Evolutionary conservation across 345 rosid genomes (phyloP), one percentile per base, ranked within the genome.

Genomic region (Nasturtium officinale): DNA sequence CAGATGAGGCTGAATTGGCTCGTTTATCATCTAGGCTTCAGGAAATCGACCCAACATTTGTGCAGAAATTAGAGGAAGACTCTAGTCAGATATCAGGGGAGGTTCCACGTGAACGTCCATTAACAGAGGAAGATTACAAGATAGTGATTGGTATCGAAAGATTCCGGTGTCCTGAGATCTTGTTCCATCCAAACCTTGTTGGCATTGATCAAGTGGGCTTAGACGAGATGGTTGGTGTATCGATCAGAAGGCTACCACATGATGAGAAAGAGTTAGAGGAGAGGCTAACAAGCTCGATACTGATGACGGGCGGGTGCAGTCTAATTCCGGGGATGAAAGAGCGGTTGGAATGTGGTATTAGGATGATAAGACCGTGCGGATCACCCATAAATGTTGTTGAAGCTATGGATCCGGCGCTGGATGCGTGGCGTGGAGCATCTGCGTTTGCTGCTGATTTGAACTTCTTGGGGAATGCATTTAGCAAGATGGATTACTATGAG

Each of bases 371-470:
- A 65, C 98, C 98, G 2, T 83, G 87, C 35, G 97, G 97, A 20
- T 58, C 90, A 0, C 85, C 85, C 28, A 94, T 94, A 53, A 76
- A 74, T 40, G 86, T 91, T 12, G 82, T 85, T 60, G 77, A 83
- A 80, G 96, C 96, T 57, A 71, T 83, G 53, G 87, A 94, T 76
- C 96, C 97, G 0, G 84, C 90, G 61, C 89, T 88, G 30, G 99
- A 95, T 71, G 99, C 97, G 0, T 91, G 99, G 97, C 91, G 96
- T 8, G 99, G 99, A 20, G 99, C 99, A n/a, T 81, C 96, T 68
- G 50, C 62, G 1, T 88, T 83, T 73, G 97, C 99, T 40, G 65
- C 96, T 57, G 66, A 78, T 20, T 20, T 66, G 64, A 83, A 73
- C 40, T 95, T 91, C 77, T 83, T 83, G 2, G 52, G 74, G 50